Percentiles rank a stretch among this genome's conserved stretches.
Conservation (phyloP, 2,329 filamentous ascomycete genomes). For the Kalmusia sp. region DNA sequence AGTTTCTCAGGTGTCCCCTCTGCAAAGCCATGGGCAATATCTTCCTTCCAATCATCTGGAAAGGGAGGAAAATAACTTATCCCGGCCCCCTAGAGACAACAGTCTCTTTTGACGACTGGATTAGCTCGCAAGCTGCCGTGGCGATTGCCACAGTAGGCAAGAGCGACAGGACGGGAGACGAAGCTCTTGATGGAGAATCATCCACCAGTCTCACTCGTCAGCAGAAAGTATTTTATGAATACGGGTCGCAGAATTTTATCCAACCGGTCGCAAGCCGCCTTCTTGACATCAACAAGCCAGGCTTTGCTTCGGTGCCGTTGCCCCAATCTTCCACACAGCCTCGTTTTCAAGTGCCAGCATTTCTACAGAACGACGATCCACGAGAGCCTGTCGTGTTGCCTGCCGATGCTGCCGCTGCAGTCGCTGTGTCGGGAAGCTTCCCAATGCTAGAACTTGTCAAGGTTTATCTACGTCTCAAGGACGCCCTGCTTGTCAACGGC, state of each 20-base stretch:
- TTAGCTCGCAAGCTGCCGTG: constrained; percentile 65
- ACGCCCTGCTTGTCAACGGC: constrained; percentile 61
- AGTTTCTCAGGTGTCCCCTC: constrained; percentile 69
- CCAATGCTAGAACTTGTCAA: constrained; percentile 57
- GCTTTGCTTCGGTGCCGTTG: constrained; percentile 26
- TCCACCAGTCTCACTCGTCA: constrained; percentile 43
- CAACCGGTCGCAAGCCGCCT: constrained; percentile 55
- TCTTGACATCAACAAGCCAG: constrained; percentile 40
- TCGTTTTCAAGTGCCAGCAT: constrained; percentile 41
- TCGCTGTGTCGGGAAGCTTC: constrained; percentile 17
- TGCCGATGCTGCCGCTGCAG: constrained; percentile 20
- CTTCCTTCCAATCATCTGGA: constrained; percentile 96
- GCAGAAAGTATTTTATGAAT: constrained; percentile 59
- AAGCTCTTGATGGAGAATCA: constrained; percentile 28
- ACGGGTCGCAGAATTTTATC: constrained; percentile 59
- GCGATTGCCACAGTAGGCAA: constrained; percentile 58
- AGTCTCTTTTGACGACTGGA: constrained; percentile 71
- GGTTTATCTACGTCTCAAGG: constrained; percentile 63
- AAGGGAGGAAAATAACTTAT: constrained; percentile 84
- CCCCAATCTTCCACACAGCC: constrained; percentile 26
- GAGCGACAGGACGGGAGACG: constrained; percentile 38
- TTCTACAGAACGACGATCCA: constrained; percentile 32
- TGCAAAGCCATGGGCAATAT: constrained; percentile 97
- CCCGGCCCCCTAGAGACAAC: constrained; percentile 71
- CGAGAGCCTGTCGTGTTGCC: constrained; percentile 29